phyloP scores from a whole-genome alignment of 441 rosid genomes.

The Erodium trifolium region DNA sequence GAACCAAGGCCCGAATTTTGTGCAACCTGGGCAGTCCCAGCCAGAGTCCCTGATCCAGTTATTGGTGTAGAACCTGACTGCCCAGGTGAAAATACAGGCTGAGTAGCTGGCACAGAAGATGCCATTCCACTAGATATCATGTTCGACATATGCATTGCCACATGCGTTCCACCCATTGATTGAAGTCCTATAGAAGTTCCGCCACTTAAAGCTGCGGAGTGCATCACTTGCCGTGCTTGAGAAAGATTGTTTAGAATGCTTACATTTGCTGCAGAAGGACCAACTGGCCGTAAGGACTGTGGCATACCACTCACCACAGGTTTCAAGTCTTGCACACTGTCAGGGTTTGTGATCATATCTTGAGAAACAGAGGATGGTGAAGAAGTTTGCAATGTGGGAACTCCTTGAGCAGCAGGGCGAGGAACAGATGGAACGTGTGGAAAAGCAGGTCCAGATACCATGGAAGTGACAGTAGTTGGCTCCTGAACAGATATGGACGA shows the following conservation, averaged over 20 bases:
- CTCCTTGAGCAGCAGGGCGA: constrained; percentile 67
- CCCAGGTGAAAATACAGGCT: constrained; percentile 66
- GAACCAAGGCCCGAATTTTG: constrained; percentile 55
- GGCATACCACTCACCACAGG: constrained; percentile 65
- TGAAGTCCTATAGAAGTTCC: constrained; percentile 73
- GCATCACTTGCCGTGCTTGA: constrained; percentile 84
- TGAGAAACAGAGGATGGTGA: constrained; percentile 71
- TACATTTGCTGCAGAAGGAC: constrained; percentile 77
- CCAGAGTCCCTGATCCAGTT: constrained; percentile 56
- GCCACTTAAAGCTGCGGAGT: constrained; percentile 78
- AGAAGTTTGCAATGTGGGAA: constrained; percentile 70
- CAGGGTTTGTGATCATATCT: constrained; percentile 53
- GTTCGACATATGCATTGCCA: constrained; percentile 92
- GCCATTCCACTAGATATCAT: constrained; percentile 93
- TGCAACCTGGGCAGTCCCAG: constrained; percentile 56
- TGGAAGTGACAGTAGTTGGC: constrained; percentile 52
- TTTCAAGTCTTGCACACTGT: constrained; percentile 64
- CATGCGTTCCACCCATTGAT: constrained; percentile 72
- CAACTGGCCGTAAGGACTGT: constrained; percentile 58
- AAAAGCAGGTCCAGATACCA: constrained; percentile 55
- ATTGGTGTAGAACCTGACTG: constrained; percentile 54
- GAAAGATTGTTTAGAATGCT: constrained; percentile 82
- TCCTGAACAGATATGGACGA: constrained; percentile 42
- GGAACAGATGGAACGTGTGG: constrained; percentile 58
- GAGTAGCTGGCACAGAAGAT: constrained; percentile 71